Conservation (phyloP, 1,139 yeast species). For the Saccharomyces hybrid region DNA sequence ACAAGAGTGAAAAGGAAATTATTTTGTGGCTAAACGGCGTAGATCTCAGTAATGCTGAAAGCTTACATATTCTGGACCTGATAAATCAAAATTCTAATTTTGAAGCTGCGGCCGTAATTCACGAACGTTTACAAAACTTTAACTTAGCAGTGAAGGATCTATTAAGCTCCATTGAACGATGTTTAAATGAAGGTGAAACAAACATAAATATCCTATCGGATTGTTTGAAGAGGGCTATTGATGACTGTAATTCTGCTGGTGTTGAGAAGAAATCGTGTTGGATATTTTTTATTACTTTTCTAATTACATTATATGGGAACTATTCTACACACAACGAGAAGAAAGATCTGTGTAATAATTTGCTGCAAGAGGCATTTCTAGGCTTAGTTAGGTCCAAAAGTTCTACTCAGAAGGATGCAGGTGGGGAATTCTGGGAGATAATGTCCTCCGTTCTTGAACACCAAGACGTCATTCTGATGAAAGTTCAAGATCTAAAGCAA, state of each 20-base stretch:
- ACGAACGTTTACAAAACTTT: slow-evolving; percentile 14
- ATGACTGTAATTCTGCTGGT: slow-evolving; percentile 8
- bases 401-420: not conserved
- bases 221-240: slow-evolving; percentile 12
- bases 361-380: slow-evolving; percentile 20
- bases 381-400: slow-evolving; percentile 16
- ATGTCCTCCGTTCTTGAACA: slow-evolving; percentile 17
- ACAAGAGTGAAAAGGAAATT: slow-evolving; percentile 7
- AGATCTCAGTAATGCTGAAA: slow-evolving; percentile 12
- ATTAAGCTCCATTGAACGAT: slow-evolving; percentile 11
- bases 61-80: slow-evolving; percentile 10
- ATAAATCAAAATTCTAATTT: slow-evolving; percentile 7
- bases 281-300: slow-evolving; percentile 18
- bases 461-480: slow-evolving; percentile 21
- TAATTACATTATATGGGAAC: slow-evolving; percentile 14
- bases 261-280: slow-evolving; percentile 15
- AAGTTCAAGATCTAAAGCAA: slow-evolving; percentile 16
- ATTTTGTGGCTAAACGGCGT: slow-evolving; percentile 14
- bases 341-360: slow-evolving; percentile 11
- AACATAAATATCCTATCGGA: slow-evolving; percentile 4
- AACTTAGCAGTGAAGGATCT: slow-evolving; percentile 14
- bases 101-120: slow-evolving; percentile 17
- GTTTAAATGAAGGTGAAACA: slow-evolving; percentile 10
- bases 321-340: not conserved
- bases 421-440: slow-evolving; percentile 12